Base-by-base conservation (phyloP, 2,329 filamentous ascomycete species). In the Lasiodiplodia citricola region DNA sequence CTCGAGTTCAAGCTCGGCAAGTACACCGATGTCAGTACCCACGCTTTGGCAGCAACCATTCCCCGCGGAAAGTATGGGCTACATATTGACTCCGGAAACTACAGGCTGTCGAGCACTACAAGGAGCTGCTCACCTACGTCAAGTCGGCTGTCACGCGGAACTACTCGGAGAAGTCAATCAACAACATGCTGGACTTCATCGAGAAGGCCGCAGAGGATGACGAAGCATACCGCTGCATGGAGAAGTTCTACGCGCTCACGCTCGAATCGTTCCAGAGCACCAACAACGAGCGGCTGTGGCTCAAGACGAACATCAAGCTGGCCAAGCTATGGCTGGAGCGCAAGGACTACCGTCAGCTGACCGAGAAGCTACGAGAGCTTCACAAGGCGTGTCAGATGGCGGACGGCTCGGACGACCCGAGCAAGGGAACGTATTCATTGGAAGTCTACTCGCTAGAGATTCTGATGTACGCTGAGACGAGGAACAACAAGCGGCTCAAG, bases 121-220 rank as follows among this genome's bases (percentile, higher is more conserved):
- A 89, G 72, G 94, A 98, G 82, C 92, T 99, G 37, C 89, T 99
- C 72, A 98, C 94, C 57, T 99, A 98, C 76, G 94, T 98, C 83
- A 97, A 96, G 80, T 96, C 93, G 3, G 95, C 95, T 8, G 95
- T 99, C 57, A 98, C 96, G 51, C 90, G 96, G 71, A 99, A 98
- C 82, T 98, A 98, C 82, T 97, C 96, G 1, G 96, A 99, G 81
- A 98, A 98, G 80, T 98, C 95, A 14, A 97, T 99, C 83, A 98
- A 98, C 83, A 98, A 97, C 80, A 97, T 99, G 91, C 89, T 99
- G 57, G 96, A 98, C 82, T 97, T 92, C 79, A 96, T 99, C 73
- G 95, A 98, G 80, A 98, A 97, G 82, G 92, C 91, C 50, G 90
- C 91, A 68, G 89, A 91, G 72, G 87, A 90, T 70, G 87, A 89